phyloP scores from a whole-genome alignment of 2,329 filamentous ascomycete species.

The Metarhizium rileyi region DNA sequence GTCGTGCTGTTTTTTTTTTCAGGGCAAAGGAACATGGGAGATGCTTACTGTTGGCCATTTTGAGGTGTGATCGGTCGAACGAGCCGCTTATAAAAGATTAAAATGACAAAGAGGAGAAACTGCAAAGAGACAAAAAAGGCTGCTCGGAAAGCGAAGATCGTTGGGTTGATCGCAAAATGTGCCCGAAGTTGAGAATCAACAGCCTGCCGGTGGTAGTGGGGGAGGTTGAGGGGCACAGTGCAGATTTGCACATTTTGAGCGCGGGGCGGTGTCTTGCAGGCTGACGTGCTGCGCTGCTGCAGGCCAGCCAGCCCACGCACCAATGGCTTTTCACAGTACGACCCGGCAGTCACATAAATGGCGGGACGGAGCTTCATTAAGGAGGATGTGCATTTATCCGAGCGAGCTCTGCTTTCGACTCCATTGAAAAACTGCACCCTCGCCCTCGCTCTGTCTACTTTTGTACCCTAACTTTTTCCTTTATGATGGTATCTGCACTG shows the following conservation, averaged over 20 bases:
- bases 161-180: slow-evolving; percentile 25
- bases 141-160: slow-evolving; percentile 7
- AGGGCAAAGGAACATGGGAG: neutral
- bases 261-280: slow-evolving; percentile 12
- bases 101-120: slow-evolving; percentile 4
- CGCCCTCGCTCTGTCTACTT: neutral
- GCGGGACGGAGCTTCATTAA: slow-evolving; percentile 16
- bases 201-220: slow-evolving; percentile 18
- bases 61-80: slow-evolving; percentile 11
- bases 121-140: slow-evolving; percentile 1
- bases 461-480: neutral
- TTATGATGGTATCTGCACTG: no score
- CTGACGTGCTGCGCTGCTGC: slow-evolving; percentile 6
- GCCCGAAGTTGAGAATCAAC: slow-evolving; percentile 14
- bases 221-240: slow-evolving; percentile 28
- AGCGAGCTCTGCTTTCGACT: neutral
- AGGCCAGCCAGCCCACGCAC: neutral
- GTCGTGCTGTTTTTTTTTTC: slow-evolving; percentile 9
- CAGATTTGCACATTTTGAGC: slow-evolving; percentile 14
- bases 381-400: slow-evolving; percentile 8
- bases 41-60: slow-evolving; percentile 24
- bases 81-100: slow-evolving; percentile 1
- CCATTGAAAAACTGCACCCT: slow-evolving; percentile 2
- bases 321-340: slow-evolving; percentile 12
- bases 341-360: slow-evolving; percentile 19